These are phyloP conservation scores for Heterobasidion occidentale DNA, from an alignment of 1,284 basidiomycete species.

Conservation along the genomic window DNA sequence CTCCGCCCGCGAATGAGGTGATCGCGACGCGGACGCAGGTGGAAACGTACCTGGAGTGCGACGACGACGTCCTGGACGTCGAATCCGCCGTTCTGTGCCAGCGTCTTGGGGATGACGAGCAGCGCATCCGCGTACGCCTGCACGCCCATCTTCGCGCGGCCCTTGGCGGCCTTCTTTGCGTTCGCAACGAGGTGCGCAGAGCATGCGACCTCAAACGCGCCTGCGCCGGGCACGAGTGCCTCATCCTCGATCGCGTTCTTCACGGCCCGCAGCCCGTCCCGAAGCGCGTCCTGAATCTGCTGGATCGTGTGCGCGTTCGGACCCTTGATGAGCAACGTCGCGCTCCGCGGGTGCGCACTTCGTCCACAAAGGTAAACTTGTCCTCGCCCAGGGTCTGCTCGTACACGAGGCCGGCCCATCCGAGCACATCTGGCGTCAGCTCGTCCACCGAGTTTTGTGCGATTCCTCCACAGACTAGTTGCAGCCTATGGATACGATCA, in stretches of 20 bases:
- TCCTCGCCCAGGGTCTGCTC: slow-evolving; percentile 99
- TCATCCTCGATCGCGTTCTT: slow-evolving; percentile 97
- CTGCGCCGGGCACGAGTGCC: slow-evolving; percentile 86
- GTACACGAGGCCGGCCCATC: slow-evolving; percentile 97
- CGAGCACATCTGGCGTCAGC: slow-evolving; percentile 84
- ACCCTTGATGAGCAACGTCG: slow-evolving; percentile 97
- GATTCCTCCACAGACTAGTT: slow-evolving; percentile 90
- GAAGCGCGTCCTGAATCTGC: slow-evolving; percentile 95
- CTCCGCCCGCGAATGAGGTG: too few species aligned
- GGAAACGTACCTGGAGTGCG: slow-evolving; percentile 63
- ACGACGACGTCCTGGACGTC: slow-evolving; percentile 97
- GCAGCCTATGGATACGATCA: slow-evolving; percentile 46
- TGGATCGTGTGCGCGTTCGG: slow-evolving; percentile 95
- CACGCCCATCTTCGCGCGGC: slow-evolving; percentile 95
- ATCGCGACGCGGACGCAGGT: slow-evolving; percentile 3
- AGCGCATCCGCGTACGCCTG: slow-evolving; percentile 96
- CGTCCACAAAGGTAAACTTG: slow-evolving; percentile 97
- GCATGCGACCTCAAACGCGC: slow-evolving; percentile 97
- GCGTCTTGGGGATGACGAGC: slow-evolving; percentile 92
- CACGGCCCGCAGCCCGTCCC: slow-evolving; percentile 92
- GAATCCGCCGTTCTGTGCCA: slow-evolving; percentile 94
- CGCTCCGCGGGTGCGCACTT: slow-evolving; percentile 93
- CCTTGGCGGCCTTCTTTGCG: slow-evolving; percentile 85
- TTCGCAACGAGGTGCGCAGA: slow-evolving; percentile 75
- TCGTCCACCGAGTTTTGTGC: slow-evolving; percentile 99